Evolutionary conservation across 805 yeast genomes (phyloP), one percentile per base, ranked within the genome.

Genomic region (Pichia paraexigua): DNA sequence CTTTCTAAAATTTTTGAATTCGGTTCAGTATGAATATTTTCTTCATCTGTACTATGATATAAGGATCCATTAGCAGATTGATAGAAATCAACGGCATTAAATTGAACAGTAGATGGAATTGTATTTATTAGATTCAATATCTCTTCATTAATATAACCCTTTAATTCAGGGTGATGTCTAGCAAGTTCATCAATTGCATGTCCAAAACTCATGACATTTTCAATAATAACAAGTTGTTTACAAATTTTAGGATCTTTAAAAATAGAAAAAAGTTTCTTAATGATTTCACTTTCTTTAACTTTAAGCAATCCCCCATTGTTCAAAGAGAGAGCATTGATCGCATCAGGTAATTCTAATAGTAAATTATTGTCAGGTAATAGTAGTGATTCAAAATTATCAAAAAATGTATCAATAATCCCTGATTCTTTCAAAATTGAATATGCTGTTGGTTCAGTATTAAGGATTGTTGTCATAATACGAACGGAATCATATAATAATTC

Each of bases 401-500:
- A 64, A 39, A 90, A 74, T 2, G 79, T 70, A 45, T 84, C 85
- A 39, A 91, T 79, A 1, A 87, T 79, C 0, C 80, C 78, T 0
- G 95, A 84, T 63, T 91, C 98, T 41, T 79, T 82, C 57, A 91
- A 72, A 42, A 91, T 82, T 2, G 85, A 76, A 60, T 77, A 91
- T 4, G 96, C 87, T 0, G 97, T 89, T 10, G 97, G 97, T 60
- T 92, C 97, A 57, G 85, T 86, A 63, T 91, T 92, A 28, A 91
- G 81, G 53, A 89, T 87, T 13, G 77, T 76, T 41, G 84, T 77
- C 21, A 89, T 74, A 13, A 83, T 77, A 54, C 80, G 83, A 39
- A 91, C 64, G 0, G 87, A 76, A 22, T 78, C 71, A 0, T 87
- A 72, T 15, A 87, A 64, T 15, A 87, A 66, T 17, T 79, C 74